These are phyloP conservation scores for Saccharomyces hybrid DNA, from an alignment of 1,139 yeast genomes.

Conservation along the genomic window DNA sequence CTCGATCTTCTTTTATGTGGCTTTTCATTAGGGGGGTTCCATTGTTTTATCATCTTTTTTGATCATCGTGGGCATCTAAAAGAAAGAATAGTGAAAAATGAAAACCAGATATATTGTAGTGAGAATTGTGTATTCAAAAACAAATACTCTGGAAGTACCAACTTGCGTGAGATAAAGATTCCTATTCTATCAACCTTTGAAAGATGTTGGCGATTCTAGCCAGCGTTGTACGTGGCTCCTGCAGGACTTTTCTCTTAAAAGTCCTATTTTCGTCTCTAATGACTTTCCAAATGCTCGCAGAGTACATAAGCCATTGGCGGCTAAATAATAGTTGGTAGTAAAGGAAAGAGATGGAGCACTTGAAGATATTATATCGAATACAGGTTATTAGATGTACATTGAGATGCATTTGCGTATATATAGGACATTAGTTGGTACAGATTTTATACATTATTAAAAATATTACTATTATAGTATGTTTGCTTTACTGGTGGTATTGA, in stretches of 20 bases:
- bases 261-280: neutral
- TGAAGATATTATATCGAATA: neutral
- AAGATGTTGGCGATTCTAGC: neutral
- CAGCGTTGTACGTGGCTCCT: neutral
- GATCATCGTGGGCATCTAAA: neutral
- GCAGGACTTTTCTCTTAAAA: neutral
- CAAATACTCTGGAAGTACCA: neutral
- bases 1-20: conserved; percentile 6
- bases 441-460: neutral
- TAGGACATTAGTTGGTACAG: neutral
- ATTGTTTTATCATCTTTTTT: neutral
- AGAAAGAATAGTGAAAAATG: neutral
- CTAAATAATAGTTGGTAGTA: neutral
- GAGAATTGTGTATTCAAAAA: neutral
- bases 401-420: neutral
- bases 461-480: neutral
- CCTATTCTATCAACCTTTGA: neutral
- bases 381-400: neutral
- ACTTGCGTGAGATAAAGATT: neutral
- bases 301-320: neutral
- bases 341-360: neutral
- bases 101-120: neutral
- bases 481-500: neutral
- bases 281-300: neutral
- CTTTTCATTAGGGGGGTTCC: conserved; percentile 7